phyloP scores from a whole-genome alignment of 208 protist genomes.

The Novymonas esmeraldas region DNA sequence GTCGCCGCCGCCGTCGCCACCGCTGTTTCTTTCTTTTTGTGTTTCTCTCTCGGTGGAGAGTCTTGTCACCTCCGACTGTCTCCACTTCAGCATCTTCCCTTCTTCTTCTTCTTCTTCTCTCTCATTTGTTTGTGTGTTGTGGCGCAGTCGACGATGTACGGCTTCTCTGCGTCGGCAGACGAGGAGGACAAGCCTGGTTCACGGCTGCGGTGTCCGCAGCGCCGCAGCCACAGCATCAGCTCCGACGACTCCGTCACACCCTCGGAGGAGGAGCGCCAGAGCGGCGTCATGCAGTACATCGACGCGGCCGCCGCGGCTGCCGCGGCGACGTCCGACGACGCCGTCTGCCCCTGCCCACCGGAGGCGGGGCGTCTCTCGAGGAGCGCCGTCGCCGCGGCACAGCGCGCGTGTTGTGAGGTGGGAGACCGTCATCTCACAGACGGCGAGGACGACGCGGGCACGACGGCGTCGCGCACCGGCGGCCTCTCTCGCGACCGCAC shows the following conservation, averaged over 20 bases:
- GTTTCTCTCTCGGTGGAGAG: too few relatives aligned
- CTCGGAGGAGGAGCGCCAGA: background rate
- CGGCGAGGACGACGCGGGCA: background rate
- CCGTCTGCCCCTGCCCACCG: too few relatives aligned
- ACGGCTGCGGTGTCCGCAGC: background rate
- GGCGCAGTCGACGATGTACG: background rate
- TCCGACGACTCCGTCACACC: background rate
- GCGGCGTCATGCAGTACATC: slow-evolving; percentile 2
- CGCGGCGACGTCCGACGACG: background rate
- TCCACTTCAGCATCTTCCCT: too few relatives aligned
- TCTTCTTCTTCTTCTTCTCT: too few relatives aligned
- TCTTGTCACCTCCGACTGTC: too few relatives aligned
- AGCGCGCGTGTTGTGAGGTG: too few relatives aligned
- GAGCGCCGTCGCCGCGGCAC: too few relatives aligned
- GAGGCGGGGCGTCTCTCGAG: too few relatives aligned
- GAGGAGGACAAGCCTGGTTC: background rate
- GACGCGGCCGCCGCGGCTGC: background rate
- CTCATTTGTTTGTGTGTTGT: too few relatives aligned
- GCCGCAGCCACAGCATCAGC: background rate
- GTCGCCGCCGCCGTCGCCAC: too few relatives aligned
- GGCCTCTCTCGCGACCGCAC: background rate
- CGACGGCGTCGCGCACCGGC: background rate
- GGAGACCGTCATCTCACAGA: too few relatives aligned
- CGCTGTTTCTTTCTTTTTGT: too few relatives aligned
- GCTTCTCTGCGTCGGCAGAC: background rate